These are phyloP conservation scores for Magnusiomyces tetraspermus DNA, from an alignment of 1,139 yeast species.

Conservation along the genomic window DNA sequence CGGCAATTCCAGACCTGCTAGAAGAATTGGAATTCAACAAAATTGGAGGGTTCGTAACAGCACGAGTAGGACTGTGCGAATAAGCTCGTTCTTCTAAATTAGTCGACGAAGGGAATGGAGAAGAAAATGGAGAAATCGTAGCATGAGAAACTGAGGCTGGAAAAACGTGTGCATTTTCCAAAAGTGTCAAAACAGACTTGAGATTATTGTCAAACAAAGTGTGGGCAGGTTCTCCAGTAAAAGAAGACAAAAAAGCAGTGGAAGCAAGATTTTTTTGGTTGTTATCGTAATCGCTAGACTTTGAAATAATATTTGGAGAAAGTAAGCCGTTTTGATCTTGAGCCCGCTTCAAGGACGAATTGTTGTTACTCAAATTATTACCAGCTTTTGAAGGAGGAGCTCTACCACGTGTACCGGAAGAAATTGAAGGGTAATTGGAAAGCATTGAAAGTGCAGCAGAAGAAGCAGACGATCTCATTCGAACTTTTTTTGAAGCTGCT, in stretches of 20 bases:
- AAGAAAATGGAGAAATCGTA: background rate
- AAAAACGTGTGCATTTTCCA: slow-evolving; percentile 19
- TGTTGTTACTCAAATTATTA: background rate
- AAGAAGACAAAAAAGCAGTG: background rate
- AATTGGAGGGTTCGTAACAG: slow-evolving; percentile 11
- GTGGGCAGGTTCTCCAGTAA: slow-evolving; percentile 13
- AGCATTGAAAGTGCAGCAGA: slow-evolving; percentile 26
- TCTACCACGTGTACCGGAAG: background rate
- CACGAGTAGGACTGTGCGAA: slow-evolving; percentile 4
- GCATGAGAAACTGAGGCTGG: slow-evolving; percentile 9
- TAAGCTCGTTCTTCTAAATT: slow-evolving; percentile 6
- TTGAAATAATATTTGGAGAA: background rate
- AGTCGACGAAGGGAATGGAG: slow-evolving; percentile 4
- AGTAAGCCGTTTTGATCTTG: background rate
- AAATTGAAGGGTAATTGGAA: slow-evolving; percentile 16
- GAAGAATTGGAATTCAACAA: background rate
- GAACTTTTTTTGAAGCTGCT: slow-evolving; percentile 4
- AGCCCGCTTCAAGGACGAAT: background rate
- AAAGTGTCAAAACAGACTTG: slow-evolving; percentile 17
- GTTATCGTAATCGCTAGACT: background rate
- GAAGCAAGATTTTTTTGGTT: background rate
- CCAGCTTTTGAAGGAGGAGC: background rate
- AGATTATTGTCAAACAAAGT: slow-evolving; percentile 18
- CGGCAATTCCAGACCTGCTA: background rate
- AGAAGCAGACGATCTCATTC: slow-evolving; percentile 22